Evolutionary conservation across 2,329 filamentous ascomycete species (phyloP).

Genomic region (Epichloe sibirici): DNA sequence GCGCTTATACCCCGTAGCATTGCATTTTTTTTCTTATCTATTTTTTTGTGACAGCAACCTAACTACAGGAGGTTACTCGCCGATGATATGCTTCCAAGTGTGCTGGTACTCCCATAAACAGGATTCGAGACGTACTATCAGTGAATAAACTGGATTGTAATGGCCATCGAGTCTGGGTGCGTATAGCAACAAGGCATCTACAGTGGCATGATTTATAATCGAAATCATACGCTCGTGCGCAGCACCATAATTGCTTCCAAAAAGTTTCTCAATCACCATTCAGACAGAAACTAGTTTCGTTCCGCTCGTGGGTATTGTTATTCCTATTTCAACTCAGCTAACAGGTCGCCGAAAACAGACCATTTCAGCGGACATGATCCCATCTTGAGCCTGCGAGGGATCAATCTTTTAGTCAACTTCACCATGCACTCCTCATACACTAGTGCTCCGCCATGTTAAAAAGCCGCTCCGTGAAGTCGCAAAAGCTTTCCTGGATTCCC

Average conservation of each 20-base stretch:
- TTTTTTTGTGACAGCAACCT: no score
- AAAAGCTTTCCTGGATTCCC: background rate
- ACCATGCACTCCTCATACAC: background rate
- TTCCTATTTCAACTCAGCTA: background rate
- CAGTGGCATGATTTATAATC: no score
- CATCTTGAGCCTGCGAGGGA: background rate
- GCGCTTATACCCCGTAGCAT: no score
- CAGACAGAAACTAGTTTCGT: background rate
- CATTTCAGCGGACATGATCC: background rate
- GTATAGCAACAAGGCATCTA: no score
- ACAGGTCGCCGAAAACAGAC: background rate
- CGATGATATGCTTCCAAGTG: no score
- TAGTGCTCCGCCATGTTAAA: background rate
- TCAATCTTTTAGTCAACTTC: background rate
- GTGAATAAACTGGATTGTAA: no score
- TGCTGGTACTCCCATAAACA: no score
- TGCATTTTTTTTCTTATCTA: no score
- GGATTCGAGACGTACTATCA: no score
- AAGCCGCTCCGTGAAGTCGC: background rate
- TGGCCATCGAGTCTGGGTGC: no score
- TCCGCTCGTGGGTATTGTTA: slow-evolving; percentile 5
- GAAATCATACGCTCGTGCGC: no score
- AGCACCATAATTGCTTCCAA: background rate
- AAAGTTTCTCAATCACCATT: background rate
- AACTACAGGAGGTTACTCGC: no score